Evolutionary conservation across 495 filamentous ascomycete species (phyloP), one percentile per base, ranked within the genome.

Genomic region (Parachaetomium inaequale): DNA sequence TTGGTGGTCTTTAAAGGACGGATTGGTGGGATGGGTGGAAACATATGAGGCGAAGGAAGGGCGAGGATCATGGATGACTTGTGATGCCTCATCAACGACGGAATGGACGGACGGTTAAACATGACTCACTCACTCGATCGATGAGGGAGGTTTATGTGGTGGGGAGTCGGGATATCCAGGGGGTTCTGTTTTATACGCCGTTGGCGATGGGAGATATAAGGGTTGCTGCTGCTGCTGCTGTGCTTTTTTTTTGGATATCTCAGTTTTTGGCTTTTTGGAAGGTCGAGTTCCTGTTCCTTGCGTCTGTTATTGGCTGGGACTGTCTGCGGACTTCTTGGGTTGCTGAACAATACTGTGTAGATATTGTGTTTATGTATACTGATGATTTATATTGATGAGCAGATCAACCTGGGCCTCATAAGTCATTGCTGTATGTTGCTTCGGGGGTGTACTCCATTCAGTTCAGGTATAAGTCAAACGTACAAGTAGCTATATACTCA

Each of bases 51-150:
- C n/a, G n/a, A n/a, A n/a, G n/a, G n/a, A n/a, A 40, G 23, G 53
- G 2, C 31, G 53, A 17, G 36, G 12, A 11, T n/a, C n/a, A n/a
- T n/a, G 36, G 12, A 55, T 26, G 53, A 55, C 21, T 55, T 55
- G 21, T 40, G 32, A 55, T 43, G 53, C 53, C 53, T 55, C 36
- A 42, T n/a, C 21, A 42, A 55, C 53, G 53, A 55, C 21, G 53
- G 34, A 42, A 42, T 7, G 53, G 36, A 42, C 36, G 14, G n/a
- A n/a, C n/a, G n/a, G n/a, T n/a, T n/a, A n/a, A n/a, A n/a, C n/a
- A n/a, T n/a, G n/a, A n/a, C n/a, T n/a, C 5, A 55, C 52, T 31
- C 12, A n/a, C 14, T 7, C 49, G 4, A 17, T n/a, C 4, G n/a
- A 32, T 49, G 23, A 49, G 45, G 10, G 21, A 12, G 23, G 42